phyloP scores from a whole-genome alignment of 139 green algal species.

The Haematococcus lacustris region DNA sequence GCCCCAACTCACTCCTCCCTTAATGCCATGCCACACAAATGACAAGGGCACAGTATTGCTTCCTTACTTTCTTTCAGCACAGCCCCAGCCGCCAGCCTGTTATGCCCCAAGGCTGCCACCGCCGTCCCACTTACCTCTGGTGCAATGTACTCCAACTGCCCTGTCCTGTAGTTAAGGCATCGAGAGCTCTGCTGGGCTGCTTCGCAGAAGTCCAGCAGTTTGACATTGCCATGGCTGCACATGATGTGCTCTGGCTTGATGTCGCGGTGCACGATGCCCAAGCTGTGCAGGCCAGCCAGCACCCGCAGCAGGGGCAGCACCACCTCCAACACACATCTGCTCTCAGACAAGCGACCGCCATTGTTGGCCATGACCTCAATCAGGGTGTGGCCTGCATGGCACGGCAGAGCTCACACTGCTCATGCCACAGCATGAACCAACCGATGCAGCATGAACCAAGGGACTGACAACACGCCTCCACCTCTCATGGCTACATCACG shows the following conservation, averaged over 20 bases:
- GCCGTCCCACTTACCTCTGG: background rate
- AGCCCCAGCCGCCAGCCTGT: too few relatives aligned
- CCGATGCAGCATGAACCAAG: background rate
- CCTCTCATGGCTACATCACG: background rate
- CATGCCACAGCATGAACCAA: background rate
- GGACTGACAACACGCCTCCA: background rate
- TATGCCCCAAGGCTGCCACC: background rate
- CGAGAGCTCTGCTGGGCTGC: conserved; percentile 1
- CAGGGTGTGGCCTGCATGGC: conserved; percentile 31
- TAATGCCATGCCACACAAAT: too few relatives aligned
- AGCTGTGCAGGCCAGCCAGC: conserved; percentile 29
- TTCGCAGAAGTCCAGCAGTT: conserved; percentile 38
- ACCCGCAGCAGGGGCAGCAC: conserved; percentile 27
- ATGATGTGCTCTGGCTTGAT: conserved; percentile 59
- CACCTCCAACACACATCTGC: conserved; percentile 22
- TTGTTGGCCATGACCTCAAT: conserved; percentile 37
- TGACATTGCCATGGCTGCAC: conserved; percentile 18
- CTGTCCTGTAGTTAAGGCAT: conserved; percentile 32
- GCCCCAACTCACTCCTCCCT: too few relatives aligned
- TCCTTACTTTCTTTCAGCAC: too few relatives aligned
- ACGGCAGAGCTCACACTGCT: background rate
- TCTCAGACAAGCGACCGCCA: conserved; percentile 35
- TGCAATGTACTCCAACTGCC: conserved; percentile 36
- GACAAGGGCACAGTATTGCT: conserved; percentile 14
- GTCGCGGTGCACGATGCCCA: conserved; percentile 45